Evolutionary conservation across 129 eudicot genomes (phyloP).

Genomic region (Flaveria bidentis): DNA sequence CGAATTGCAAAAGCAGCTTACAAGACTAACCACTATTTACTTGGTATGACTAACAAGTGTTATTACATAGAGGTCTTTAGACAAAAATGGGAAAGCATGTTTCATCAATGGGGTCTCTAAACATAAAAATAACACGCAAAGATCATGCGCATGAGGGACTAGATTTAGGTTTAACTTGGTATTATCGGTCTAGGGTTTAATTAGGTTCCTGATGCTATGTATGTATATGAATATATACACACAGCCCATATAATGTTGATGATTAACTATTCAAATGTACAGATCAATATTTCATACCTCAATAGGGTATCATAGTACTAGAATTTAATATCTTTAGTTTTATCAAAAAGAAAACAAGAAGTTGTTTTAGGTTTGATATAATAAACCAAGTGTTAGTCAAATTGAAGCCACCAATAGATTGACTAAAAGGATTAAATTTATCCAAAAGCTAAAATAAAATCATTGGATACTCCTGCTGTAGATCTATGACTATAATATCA

Average conservation of each 20-base stretch:
- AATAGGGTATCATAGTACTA: background rate
- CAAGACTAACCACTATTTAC: background rate
- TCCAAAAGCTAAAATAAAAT: background rate
- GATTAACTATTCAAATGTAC: background rate
- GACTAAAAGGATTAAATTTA: background rate
- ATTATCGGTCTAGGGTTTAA: background rate
- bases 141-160: background rate
- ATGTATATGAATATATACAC: background rate
- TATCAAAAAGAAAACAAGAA: background rate
- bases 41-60: background rate
- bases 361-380: background rate
- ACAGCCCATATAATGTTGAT: background rate
- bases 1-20: background rate
- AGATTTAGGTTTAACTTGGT: background rate
- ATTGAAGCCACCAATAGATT: conserved; percentile 5
- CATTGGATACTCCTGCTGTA: background rate
- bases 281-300: background rate
- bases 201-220: background rate
- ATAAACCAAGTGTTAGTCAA: conserved; percentile 4
- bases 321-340: background rate
- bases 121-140: background rate
- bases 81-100: background rate
- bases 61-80: background rate
- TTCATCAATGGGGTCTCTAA: background rate
- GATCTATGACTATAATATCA: conserved; percentile 2